Evolutionary conservation across 306 rosid genomes (phyloP), one percentile per base, ranked within the genome.

Genomic region (Parietaria judaica): DNA sequence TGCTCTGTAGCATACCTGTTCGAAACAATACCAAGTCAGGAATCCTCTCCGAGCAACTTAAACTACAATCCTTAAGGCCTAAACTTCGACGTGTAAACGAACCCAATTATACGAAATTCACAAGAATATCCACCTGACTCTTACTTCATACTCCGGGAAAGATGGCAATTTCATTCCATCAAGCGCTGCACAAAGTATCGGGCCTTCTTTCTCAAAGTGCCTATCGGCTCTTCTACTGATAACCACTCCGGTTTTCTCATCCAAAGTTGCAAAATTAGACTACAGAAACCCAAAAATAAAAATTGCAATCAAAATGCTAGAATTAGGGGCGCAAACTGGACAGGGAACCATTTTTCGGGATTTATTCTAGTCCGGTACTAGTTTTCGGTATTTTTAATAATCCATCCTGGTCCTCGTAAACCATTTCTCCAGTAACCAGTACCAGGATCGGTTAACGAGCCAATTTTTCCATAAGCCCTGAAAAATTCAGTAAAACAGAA

Each of bases 181-280:
- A 5, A 92, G 83, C 56, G 90, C 86, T 36, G 94, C 90, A 73
- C 99, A 88, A 45, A 92, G 78, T 70, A 88, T 74, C 55, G 99
- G 95, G 7, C 99, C 96, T 79, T 92, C 94, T 80, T 86, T 90
- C 76, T 92, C 96, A 67, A 92, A 92, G 74, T 92, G 99, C 58
- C 99, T 82, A 75, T 92, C 94, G 35, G 96, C 99, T 71, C 99
- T 88, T 74, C 99, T 79, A 58, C 94, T 80, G 54, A 83, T 78
- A 57, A 92, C 87, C 64, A 82, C 36, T 79, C 96, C 90, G 14
- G 88, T 77, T 80, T 84, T 72, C 86, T 92, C 95, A 54, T 88
- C 94, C 71, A 92, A 69, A 9, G 95, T 92, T 39, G 96, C 99
- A 76, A 88, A 92, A 75, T 92, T 92, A 56, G 96, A 88, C 96